Evolutionary conservation across 495 filamentous ascomycete genomes (phyloP).

Genomic region (Tuber aestivum): DNA sequence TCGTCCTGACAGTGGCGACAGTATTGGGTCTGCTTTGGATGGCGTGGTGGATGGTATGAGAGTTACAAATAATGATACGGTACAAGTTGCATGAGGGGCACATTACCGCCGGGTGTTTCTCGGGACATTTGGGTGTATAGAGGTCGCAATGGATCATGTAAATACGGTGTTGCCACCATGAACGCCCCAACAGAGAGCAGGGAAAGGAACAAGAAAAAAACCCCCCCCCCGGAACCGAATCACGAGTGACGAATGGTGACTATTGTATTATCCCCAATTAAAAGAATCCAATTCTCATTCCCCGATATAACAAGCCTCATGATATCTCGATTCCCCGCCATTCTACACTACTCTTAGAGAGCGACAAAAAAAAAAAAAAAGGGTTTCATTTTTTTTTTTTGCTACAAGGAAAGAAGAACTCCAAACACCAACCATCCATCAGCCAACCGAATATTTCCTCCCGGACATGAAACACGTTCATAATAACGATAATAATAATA

Average conservation of each 20-base stretch:
- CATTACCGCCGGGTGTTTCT: neutral
- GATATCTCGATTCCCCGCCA: neutral
- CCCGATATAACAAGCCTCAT: neutral
- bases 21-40: neutral
- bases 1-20: neutral
- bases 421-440: constrained; percentile 3
- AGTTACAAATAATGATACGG: neutral
- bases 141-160: constrained; percentile 3
- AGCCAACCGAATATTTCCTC: constrained; percentile 2
- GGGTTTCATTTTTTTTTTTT: neutral
- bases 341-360: neutral
- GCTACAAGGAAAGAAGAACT: neutral
- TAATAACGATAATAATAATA: neutral
- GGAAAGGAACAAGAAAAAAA: neutral
- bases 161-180: neutral
- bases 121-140: neutral
- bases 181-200: neutral
- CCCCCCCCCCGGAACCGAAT: neutral
- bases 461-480: neutral
- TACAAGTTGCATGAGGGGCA: neutral
- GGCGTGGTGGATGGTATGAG: neutral
- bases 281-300: neutral
- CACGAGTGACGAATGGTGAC: neutral
- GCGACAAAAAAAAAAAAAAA: neutral
- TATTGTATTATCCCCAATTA: neutral